Base-by-base conservation (phyloP, 192 early-diverging fungal species). In the Funneliformis geosporum region DNA sequence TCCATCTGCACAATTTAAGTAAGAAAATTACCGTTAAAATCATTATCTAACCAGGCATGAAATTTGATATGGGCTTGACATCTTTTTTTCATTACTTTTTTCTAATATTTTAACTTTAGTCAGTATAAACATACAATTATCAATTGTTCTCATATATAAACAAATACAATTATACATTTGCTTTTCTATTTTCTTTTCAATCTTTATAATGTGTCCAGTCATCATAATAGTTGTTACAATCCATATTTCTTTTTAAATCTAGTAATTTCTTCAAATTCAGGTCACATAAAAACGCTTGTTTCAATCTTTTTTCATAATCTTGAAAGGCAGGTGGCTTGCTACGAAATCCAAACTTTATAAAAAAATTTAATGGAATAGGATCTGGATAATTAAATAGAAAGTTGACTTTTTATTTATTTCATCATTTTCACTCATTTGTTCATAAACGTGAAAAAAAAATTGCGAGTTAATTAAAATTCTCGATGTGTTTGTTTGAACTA, bases 61-160 rank as follows among this genome's bases (percentile, higher is more conserved):
- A 78, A 78, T 46, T 21, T 11, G 23, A 67, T 28, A 78, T 78
- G 76, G 65, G 76, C 76, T 66, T 64, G 65, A 67, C 62, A 64
- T 68, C 69, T 78, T 33, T 47, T 73, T 78, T 78, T 78, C 33
- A 70, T 78, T 78, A 78, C 65, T 78, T 78, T 65, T 11, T 40
- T 28, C 77, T 78, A 78, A 39, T 9, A 67, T 42, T 67, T 38
- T 14, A 67, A 39, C 5, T 38, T 42, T 33, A 14, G 28, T 67
- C 16, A 18, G 18, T 67, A 40, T 39, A 21, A 18, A 42, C 25
- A 47, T 47, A 47, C 14, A 47, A 47, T 5, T 14, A 47, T 47
- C 46, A 14, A 3, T 47, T 47, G 10, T 4, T 12, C 66, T 27
- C 7, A 28, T 21, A 18, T 67, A 67, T 38, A 67, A 39, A 66